phyloP scores from a whole-genome alignment of 306 rosid species.

The Vigna mungo region DNA sequence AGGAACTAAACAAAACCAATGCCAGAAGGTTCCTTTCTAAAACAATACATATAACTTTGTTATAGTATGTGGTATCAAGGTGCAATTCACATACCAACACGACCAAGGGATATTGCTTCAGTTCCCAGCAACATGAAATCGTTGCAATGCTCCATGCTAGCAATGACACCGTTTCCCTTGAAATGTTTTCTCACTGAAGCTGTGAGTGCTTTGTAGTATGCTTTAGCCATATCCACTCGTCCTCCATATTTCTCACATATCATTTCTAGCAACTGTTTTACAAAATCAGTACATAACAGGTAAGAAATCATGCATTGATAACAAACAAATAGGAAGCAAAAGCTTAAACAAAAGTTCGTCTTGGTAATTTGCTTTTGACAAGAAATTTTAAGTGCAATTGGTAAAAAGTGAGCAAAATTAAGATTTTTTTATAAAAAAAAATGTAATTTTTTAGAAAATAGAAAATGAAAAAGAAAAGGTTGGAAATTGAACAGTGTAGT shows the following conservation, averaged over 20 bases:
- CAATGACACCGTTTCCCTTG: conserved; percentile 92
- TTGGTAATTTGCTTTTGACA: conserved; percentile 3
- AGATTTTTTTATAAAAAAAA: no score
- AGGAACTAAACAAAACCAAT: no score
- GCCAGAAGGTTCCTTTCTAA: no score
- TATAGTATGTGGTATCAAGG: not conserved
- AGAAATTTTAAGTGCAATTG: not conserved
- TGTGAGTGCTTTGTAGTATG: conserved; percentile 86
- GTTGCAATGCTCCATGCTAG: conserved; percentile 98
- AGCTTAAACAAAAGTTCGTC: not conserved
- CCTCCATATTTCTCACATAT: conserved; percentile 92
- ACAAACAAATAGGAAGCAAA: not conserved
- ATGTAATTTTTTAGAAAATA: no score
- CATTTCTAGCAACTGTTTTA: conserved; percentile 77
- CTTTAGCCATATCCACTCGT: conserved; percentile 85
- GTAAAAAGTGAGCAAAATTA: not conserved
- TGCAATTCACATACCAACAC: conserved; percentile 67
- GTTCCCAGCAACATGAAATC: conserved; percentile 98
- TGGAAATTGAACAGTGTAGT: not conserved
- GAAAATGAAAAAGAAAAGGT: no score
- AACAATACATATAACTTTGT: no score
- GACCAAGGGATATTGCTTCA: conserved; percentile 87
- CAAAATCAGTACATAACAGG: not conserved
- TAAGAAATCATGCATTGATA: not conserved
- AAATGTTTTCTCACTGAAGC: conserved; percentile 82